Base-by-base conservation (phyloP, 768 basidiomycete genomes). In the Sutorius australiensis region DNA sequence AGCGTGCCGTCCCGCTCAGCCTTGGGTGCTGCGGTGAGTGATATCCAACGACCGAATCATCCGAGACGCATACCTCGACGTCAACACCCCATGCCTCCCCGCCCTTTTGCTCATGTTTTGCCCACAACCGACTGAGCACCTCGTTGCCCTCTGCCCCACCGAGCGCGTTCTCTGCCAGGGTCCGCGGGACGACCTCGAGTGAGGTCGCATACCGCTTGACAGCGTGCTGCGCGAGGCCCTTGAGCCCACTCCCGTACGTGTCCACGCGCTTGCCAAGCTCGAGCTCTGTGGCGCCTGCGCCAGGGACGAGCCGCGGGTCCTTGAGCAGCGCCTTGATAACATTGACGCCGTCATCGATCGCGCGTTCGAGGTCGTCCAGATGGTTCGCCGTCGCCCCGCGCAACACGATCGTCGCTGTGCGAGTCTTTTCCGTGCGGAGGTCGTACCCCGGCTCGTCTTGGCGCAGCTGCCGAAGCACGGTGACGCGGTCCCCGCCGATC, bases 401-500 rank as follows among this genome's bases (percentile, higher is more conserved):
- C 39, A 99, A 75, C 17, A 99, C 92, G 69, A 99, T 89, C 14
- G 95, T 99, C 28, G 97, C 88, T 37, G 92, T 98, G 36, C 83
- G 77, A 7, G 91, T 89, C 70, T 84, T 87, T 67, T 95, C 92
- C 0, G 76, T 76, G 16, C 71, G 68, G 0, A 61, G 51, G 62
- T 86, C 79, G 58, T 80, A 85, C 19, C 82, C 86, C 5, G 76
- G 76, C 13, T 92, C 87, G 28, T 84, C 89, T 14, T 72, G 72
- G 2, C 73, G 63, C 17, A 91, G 80, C 67, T 99, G 97, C 14
- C 97, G 80, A 53, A 99, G 81, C 1, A 99, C 97, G 0, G 95
- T 98, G 46, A 98, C 97, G 51, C 95, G 87, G 73, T 99, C 97
- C 6, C 97, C 95, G 40, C 97, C 97, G 62, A 99, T 87, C 70